phyloP scores from a whole-genome alignment of 352 stramenopile genomes.

The Thalassiosira mediterranea region DNA sequence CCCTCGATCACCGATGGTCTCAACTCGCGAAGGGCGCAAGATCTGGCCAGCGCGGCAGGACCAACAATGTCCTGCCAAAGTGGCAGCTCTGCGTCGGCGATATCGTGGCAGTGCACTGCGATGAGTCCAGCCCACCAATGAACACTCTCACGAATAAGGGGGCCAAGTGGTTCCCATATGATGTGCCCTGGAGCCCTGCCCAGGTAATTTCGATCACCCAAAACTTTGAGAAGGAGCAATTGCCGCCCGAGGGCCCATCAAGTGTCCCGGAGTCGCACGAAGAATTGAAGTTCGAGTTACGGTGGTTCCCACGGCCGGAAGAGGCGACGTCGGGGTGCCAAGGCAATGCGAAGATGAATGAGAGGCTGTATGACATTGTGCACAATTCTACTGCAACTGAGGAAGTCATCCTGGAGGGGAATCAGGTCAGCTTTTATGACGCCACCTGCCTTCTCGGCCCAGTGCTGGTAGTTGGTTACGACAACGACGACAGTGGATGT shows the following conservation, averaged over 20 bases:
- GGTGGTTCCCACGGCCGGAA: slow-evolving; percentile 23
- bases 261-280: slow-evolving; percentile 5
- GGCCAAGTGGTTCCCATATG: slow-evolving; percentile 58
- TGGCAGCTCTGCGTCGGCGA: slow-evolving; percentile 69
- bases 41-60: background rate
- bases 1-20: too few species aligned
- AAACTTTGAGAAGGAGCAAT: slow-evolving; percentile 3
- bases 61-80: slow-evolving; percentile 3
- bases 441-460: slow-evolving; percentile 1
- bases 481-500: too few species aligned
- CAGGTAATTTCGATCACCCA: slow-evolving; percentile 67
- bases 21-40: background rate
- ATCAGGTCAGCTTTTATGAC: background rate
- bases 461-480: background rate
- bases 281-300: slow-evolving; percentile 26
- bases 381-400: background rate
- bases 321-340: slow-evolving; percentile 1
- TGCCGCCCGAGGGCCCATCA: slow-evolving; percentile 20
- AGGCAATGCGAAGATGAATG: background rate
- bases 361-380: background rate
- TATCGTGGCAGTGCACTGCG: slow-evolving; percentile 55
- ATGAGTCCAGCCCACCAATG: slow-evolving; percentile 7
- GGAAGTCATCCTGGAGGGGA: slow-evolving; percentile 14
- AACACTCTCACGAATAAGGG: slow-evolving; percentile 14
- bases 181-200: slow-evolving; percentile 43